phyloP scores from a whole-genome alignment of 2,329 filamentous ascomycete genomes.

The Claviceps humidiphila region DNA sequence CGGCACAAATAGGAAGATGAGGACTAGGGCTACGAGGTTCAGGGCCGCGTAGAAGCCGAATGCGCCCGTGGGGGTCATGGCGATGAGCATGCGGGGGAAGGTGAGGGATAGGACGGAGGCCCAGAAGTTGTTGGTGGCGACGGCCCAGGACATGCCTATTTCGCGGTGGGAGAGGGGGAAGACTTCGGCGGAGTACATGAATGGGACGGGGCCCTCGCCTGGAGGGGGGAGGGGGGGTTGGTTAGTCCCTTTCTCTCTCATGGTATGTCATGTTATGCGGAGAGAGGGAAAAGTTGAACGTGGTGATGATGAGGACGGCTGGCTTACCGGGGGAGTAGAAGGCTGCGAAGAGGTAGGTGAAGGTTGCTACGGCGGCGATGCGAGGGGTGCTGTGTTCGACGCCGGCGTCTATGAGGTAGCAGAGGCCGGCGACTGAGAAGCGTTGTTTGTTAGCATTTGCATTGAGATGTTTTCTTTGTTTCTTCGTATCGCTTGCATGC shows the following conservation, averaged over 20 bases:
- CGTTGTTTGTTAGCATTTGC: background rate
- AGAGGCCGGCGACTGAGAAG: slow-evolving; percentile 15
- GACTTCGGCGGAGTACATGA: slow-evolving; percentile 25
- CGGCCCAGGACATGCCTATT: slow-evolving; percentile 26
- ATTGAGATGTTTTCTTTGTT: background rate
- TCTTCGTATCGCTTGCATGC: background rate
- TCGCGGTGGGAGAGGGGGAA: slow-evolving; percentile 25
- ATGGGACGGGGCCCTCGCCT: slow-evolving; percentile 24
- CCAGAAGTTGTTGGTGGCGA: slow-evolving; percentile 22
- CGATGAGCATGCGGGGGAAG: slow-evolving; percentile 19
- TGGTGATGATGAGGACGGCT: background rate
- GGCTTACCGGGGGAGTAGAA: slow-evolving; percentile 17
- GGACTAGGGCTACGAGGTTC: slow-evolving; percentile 29
- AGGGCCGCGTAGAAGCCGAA: slow-evolving; percentile 34
- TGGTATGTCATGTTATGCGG: too few species aligned
- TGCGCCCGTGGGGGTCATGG: slow-evolving; percentile 20
- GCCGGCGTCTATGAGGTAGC: slow-evolving; percentile 12
- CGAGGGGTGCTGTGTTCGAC: slow-evolving; percentile 8
- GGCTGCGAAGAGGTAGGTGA: slow-evolving; percentile 24
- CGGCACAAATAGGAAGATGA: slow-evolving; percentile 36
- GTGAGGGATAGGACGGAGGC: slow-evolving; percentile 13
- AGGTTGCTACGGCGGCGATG: slow-evolving; percentile 21
- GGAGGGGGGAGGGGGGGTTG: too few species aligned
- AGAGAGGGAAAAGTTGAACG: background rate
- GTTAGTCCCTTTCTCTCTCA: background rate